Conservation (phyloP, 495 filamentous ascomycete genomes). For the Geopyxis carbonaria region DNA sequence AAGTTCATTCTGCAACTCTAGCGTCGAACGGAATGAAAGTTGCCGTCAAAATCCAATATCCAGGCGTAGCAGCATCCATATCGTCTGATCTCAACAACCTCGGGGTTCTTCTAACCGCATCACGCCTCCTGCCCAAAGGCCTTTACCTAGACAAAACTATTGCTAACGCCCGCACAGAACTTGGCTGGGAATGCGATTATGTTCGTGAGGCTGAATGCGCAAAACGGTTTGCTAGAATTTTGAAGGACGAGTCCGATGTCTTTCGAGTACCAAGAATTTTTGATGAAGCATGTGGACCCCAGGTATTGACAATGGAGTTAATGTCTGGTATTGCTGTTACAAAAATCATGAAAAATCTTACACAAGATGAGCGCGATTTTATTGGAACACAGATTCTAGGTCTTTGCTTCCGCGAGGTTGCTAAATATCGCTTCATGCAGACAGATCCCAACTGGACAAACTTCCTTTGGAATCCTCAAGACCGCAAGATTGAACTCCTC, state of each 20-base stretch:
- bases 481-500: conserved; percentile 59
- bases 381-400: conserved; percentile 84
- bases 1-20: conserved; percentile 80
- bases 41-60: conserved; percentile 94
- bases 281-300: conserved; percentile 61
- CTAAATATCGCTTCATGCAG: conserved; percentile 93
- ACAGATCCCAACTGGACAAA: conserved; percentile 99
- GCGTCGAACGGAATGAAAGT: conserved; percentile 56
- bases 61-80: conserved; percentile 88
- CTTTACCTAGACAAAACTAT: conserved; percentile 94
- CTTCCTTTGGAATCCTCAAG: conserved; percentile 69
- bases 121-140: conserved; percentile 72
- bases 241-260: conserved; percentile 47
- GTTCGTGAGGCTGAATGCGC: conserved; percentile 66
- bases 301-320: conserved; percentile 85
- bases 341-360: conserved; percentile 47
- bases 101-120: conserved; percentile 74
- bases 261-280: conserved; percentile 69
- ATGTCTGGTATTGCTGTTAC: conserved; percentile 82
- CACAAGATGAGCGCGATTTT: conserved; percentile 75
- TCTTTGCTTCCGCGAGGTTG: conserved; percentile 82
- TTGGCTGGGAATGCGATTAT: conserved; percentile 97
- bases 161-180: conserved; percentile 80
- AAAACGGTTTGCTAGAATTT: conserved; percentile 52
- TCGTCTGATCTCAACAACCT: conserved; percentile 90